Evolutionary conservation across 2,329 filamentous ascomycete species (phyloP), one percentile per base, ranked within the genome.

Genomic region (Rugonectria rugulosa): DNA sequence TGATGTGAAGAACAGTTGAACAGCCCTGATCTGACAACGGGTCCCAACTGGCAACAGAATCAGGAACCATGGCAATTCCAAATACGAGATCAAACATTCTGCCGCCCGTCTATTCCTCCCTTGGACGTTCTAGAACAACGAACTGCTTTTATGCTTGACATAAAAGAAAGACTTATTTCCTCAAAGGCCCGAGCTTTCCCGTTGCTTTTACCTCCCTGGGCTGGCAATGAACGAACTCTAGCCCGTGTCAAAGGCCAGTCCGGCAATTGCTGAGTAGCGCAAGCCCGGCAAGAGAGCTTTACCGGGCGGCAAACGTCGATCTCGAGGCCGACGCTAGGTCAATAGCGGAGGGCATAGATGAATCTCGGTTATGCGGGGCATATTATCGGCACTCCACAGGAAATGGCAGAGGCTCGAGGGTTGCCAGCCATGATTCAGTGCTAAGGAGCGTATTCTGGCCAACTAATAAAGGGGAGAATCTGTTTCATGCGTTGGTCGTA

Each of bases 261-360:
- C 64, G 63, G 65, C 65, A 67, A 56, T 67, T 64, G 59, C 32
- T 51, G 19, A 54, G 53, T 53, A 59, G 61, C 49, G 56, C 57
- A 52, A 57, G 51, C 53, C 58, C 61, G 48, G 60, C 53, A 57
- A 56, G 52, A 58, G 42, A 49, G 62, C 63, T 57, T 56, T 65
- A 57, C 62, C 64, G 62, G 57, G 61, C 64, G 64, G 62, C 64
- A 67, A 60, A 66, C 61, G 64, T 67, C 62, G 64, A 67, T 67
- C 64, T 57, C 56, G 52, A 59, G 53, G 53, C 46, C 56, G 44
- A 62, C 60, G 62, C 62, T 67, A 66, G 50, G 41, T 41, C 19
- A 26, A 37, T 32, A 46, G 46, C 32, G 52, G 42, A 41, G 42
- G 45, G 47, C 45, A 40, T 49, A 50, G 36, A 36, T 56, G 53